Conservation (phyloP, 805 yeast genomes). For the Jamesozyma jinghongensis region DNA sequence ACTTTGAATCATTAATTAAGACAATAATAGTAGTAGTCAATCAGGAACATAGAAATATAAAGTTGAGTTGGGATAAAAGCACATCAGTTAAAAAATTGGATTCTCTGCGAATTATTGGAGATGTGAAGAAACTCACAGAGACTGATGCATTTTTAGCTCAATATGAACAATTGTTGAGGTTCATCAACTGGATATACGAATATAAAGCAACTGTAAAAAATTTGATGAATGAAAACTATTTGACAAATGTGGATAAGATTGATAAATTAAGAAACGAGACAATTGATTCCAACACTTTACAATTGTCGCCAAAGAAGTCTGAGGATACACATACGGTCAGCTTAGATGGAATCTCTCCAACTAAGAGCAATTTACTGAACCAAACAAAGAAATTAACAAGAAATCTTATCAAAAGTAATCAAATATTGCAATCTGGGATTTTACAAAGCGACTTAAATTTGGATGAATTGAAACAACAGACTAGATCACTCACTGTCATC, state of each 20-base stretch:
- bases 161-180: constrained; percentile 6
- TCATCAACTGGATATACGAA: constrained; percentile 18
- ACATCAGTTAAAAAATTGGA: constrained; percentile 5
- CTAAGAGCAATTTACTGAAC: constrained; percentile 21
- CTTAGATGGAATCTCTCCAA: constrained; percentile 9
- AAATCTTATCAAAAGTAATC: constrained; percentile 27
- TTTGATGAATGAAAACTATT: constrained; percentile 3
- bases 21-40: constrained; percentile 11
- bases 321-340: constrained; percentile 1
- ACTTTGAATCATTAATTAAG: constrained; percentile 15
- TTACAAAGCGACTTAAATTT: constrained; percentile 29
- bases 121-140: background rate
- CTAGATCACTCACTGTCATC: constrained; percentile 20
- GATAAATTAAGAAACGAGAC: constrained; percentile 15
- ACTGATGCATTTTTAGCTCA: constrained; percentile 1
- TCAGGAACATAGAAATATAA: constrained; percentile 9
- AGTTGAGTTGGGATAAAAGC: constrained; percentile 12
- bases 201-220: constrained; percentile 8
- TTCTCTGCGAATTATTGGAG: constrained; percentile 7
- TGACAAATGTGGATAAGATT: constrained; percentile 5
- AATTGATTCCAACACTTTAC: constrained; percentile 7
- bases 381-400: constrained; percentile 25
- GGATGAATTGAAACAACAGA: constrained; percentile 28
- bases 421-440: constrained; percentile 26
- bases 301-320: background rate